phyloP scores from a whole-genome alignment of 2,329 filamentous ascomycete species.

The Allantophomopsis cytisporea region DNA sequence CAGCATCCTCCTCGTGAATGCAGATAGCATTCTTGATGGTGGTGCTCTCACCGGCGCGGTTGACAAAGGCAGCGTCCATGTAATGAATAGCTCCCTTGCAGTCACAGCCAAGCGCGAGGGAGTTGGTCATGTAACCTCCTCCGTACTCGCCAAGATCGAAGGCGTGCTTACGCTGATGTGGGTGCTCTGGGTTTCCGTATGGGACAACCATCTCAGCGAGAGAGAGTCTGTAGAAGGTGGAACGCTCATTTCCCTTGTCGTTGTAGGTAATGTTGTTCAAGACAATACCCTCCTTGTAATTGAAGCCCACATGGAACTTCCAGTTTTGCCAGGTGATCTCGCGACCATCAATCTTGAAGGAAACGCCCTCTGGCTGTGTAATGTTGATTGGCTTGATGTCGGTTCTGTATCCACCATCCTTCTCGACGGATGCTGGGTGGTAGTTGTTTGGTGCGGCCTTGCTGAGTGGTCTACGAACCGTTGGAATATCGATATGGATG shows the following conservation, averaged over 20 bases:
- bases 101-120: slow-evolving; percentile 62
- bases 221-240: slow-evolving; percentile 80
- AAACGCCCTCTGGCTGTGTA: slow-evolving; percentile 79
- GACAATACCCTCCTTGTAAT: slow-evolving; percentile 84
- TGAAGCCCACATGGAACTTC: slow-evolving; percentile 88
- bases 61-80: slow-evolving; percentile 76
- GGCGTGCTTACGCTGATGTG: slow-evolving; percentile 70
- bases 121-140: slow-evolving; percentile 75
- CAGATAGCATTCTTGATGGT: slow-evolving; percentile 91
- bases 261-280: slow-evolving; percentile 84
- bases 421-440: slow-evolving; percentile 57
- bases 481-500: slow-evolving; percentile 49
- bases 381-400: slow-evolving; percentile 81
- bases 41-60: slow-evolving; percentile 57
- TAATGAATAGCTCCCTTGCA: slow-evolving; percentile 90
- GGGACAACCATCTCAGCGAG: slow-evolving; percentile 91
- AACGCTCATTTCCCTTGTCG: slow-evolving; percentile 64
- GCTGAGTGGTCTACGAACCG: slow-evolving; percentile 61
- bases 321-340: slow-evolving; percentile 84
- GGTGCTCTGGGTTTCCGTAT: slow-evolving; percentile 70
- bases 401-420: slow-evolving; percentile 60
- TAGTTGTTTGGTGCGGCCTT: slow-evolving; percentile 67
- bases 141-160: slow-evolving; percentile 75
- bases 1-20: slow-evolving; percentile 86
- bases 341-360: slow-evolving; percentile 64